Evolutionary conservation across 805 yeast species (phyloP).

Genomic region (Starmerella powellii): DNA sequence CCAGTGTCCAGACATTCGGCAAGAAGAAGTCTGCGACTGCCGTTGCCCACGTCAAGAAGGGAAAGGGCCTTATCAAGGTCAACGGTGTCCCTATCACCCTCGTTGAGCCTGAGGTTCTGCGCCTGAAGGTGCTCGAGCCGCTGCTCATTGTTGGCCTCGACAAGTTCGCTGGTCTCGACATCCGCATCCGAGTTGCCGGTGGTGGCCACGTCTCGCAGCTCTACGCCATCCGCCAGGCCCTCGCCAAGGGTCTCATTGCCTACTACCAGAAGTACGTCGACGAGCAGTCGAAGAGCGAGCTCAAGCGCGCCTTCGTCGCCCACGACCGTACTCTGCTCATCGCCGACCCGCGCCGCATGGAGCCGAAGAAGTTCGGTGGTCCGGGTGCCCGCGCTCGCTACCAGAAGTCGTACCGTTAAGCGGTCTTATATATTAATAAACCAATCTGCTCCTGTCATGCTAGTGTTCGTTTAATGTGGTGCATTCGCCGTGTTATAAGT

Average conservation of each 20-base stretch:
- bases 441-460: background rate
- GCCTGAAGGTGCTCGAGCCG: slow-evolving; percentile 99
- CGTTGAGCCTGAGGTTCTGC: slow-evolving; percentile 96
- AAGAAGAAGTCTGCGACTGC: slow-evolving; percentile 99
- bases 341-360: slow-evolving; percentile 99
- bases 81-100: slow-evolving; percentile 99
- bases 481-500: too few relatives aligned
- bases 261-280: slow-evolving; percentile 99
- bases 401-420: slow-evolving; percentile 99
- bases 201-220: slow-evolving; percentile 99
- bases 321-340: slow-evolving; percentile 99
- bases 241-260: slow-evolving; percentile 99
- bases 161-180: slow-evolving; percentile 96
- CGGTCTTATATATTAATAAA: background rate
- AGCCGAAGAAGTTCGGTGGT: slow-evolving; percentile 99
- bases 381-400: slow-evolving; percentile 99
- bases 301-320: slow-evolving; percentile 92
- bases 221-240: slow-evolving; percentile 99
- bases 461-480: too few relatives aligned
- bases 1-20: slow-evolving; percentile 78
- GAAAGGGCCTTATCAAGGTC: slow-evolving; percentile 98
- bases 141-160: slow-evolving; percentile 95
- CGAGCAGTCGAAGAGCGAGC: slow-evolving; percentile 98
- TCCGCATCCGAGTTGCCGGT: slow-evolving; percentile 98
- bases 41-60: slow-evolving; percentile 99